Conservation (phyloP, 176 grass and related monocot species). For the Zea luxurians region DNA sequence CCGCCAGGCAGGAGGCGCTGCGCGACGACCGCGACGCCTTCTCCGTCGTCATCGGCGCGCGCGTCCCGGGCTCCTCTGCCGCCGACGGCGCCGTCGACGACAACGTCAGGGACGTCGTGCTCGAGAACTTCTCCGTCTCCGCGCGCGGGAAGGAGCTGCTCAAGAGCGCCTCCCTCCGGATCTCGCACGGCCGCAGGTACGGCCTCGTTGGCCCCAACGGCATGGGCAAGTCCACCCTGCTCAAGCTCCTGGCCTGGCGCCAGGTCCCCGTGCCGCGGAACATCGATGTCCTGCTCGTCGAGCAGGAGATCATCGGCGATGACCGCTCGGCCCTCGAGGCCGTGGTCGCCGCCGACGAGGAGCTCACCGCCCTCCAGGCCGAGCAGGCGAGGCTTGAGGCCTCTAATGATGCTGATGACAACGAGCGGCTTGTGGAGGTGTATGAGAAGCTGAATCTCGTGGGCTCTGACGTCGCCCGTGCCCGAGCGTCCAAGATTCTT, state of each 20-base stretch:
- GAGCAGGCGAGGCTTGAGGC: conserved; percentile 72
- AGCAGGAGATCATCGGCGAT: conserved; percentile 89
- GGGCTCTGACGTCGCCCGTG: conserved; percentile 71
- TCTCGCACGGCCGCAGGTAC: conserved; percentile 82
- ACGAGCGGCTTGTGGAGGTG: conserved; percentile 61
- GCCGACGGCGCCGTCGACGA: conserved; percentile 48
- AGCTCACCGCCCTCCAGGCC: conserved; percentile 72
- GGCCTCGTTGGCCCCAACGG: conserved; percentile 92
- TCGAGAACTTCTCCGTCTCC: conserved; percentile 86
- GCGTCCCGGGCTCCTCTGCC: conserved; percentile 32
- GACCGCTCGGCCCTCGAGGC: conserved; percentile 67
- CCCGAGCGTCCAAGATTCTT: conserved; percentile 74
- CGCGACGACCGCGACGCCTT: conserved; percentile 89
- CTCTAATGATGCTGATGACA: conserved; percentile 50
- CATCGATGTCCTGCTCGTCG: conserved; percentile 88
- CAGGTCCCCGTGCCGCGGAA: conserved; percentile 82
- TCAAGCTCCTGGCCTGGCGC: conserved; percentile 87
- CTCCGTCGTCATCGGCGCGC: conserved; percentile 81
- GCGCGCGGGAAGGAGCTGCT: conserved; percentile 90
- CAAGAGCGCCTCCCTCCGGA: conserved; percentile 76
- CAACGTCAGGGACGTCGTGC: conserved; percentile 74
- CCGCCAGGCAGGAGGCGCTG: conserved; percentile 66
- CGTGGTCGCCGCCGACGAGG: conserved; percentile 79
- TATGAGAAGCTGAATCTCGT: conserved; percentile 83
- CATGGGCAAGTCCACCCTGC: conserved; percentile 87